Evolutionary conservation across 148 eudicot species (phyloP), one percentile per base, ranked within the genome.

Genomic region (Selenicereus undatus): DNA sequence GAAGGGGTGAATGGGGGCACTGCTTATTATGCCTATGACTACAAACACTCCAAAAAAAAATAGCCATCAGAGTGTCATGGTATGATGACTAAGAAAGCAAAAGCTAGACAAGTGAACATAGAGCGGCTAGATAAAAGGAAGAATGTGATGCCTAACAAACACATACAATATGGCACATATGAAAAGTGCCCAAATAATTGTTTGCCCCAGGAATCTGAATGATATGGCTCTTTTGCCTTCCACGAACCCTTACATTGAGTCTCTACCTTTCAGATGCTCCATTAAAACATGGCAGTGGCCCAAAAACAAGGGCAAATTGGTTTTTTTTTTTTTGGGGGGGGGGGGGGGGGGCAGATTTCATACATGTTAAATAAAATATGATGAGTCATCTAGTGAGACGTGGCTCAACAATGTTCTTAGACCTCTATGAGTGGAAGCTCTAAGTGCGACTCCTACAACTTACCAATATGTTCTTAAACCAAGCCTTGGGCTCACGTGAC

Each of bases 141-240:
- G 77, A 74, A 74, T 74, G 36, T 48, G 77, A 74, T 74, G 58
- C 43, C 77, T 74, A 27, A 26, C 77, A 48, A 3, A 74, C 39
- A 27, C 71, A 66, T 66, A 66, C 71, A 66, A 64, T 43, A 42
- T 73, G 76, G 76, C 77, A 74, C 35, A 74, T 27, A 64, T 64
- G 12, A 48, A 66, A 66, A 27, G 35, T 32, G 71, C 71, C 71
- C 26, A 66, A 66, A 66, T 66, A 27, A 66, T 66, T 26, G 71
- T 66, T 66, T 66, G 26, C 71, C 71, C 71, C 11, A 66, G 14
- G 71, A 66, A 66, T 66, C 26, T 62, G 11, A 62, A 62, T 62
- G 10, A n/a, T 62, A 22, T 62, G 68, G 27, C 10, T 62, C 68
- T n/a, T 62, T 62, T n/a, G 27, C 68, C 68, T 62, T 62, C 24